A percentile compares a stretch with the other conserved stretches of the same genome.
These are phyloP conservation scores for Tillandsia leiboldiana DNA, from an alignment of 176 grass and related monocot genomes.

Conservation along the genomic window DNA sequence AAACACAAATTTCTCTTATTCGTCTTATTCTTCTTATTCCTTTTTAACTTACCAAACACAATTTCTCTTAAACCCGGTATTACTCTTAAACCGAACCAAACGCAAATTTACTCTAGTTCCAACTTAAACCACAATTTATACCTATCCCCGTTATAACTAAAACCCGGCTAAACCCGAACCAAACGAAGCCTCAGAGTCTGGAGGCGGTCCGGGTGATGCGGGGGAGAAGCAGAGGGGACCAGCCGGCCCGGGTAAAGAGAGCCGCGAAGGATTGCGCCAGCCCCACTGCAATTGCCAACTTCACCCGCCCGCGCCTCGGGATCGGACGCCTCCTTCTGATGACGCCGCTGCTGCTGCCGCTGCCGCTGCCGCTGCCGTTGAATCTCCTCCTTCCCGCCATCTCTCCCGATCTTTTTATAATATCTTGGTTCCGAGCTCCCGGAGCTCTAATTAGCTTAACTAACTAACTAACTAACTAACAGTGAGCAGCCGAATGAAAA, in stretches of 20 bases:
- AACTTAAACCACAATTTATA: no score
- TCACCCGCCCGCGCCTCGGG: conserved; percentile 7
- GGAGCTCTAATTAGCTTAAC: not conserved
- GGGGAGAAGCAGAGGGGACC: not conserved
- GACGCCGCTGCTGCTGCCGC: not conserved
- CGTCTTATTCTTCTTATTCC: no score
- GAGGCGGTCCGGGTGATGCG: not conserved
- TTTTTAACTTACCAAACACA: no score
- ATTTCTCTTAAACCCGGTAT: no score
- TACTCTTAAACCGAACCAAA: no score
- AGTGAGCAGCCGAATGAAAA: no score
- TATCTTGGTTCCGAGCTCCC: not conserved
- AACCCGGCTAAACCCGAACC: no score
- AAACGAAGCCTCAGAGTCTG: no score
- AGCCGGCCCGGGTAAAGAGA: not conserved
- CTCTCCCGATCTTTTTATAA: not conserved
- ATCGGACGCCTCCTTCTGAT: not conserved
- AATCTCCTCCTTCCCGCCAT: not conserved
- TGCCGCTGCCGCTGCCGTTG: not conserved
- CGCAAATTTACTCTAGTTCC: no score
- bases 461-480: not conserved
- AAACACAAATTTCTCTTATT: no score
- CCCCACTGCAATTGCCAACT: not conserved
- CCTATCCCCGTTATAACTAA: no score
- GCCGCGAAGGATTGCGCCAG: not conserved